Base-by-base conservation (phyloP, 306 rosid species). In the Acacia melanoxylon region DNA sequence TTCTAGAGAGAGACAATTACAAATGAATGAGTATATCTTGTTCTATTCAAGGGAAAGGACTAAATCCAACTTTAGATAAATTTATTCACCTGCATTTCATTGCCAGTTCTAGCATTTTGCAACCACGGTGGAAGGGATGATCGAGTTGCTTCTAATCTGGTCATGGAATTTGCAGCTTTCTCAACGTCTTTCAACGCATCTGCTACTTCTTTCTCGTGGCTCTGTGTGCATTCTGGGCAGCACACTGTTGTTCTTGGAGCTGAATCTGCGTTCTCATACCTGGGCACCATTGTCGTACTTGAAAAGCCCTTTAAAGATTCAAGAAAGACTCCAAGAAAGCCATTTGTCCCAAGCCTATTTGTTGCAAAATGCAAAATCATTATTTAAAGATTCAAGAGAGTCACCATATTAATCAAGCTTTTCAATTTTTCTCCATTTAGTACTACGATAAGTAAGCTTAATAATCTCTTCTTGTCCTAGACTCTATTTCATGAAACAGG, bases 121-220 rank as follows among this genome's bases (percentile, higher is more conserved):
- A 96, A 79, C 99, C 99, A 96, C 74, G 76, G 98, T 8, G 99
- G 99, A 46, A 96, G 91, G 20, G 87, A 14, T 0, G 88, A 84
- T 74, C 80, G 81, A 22, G 88, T 62, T 65, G 87, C 84, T 79
- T 92, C 96, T 8, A 87, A 70, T 86, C 87, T 87, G 27, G 74
- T 68, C 27, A 80, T 90, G 33, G 86, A 52, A 75, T 91, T 20
- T 49, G 56, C 88, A 29, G 90, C 79, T 48, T 88, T 91, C 84
- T 86, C 97, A n/a, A 79, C 88, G 63, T 96, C 98, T 78, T 81
- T 88, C 51, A 84, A 80, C 76, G 83, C 68, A 48, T 87, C 90
- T 46, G 87, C 90, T 11, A 92, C 81, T 76, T 93, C 97, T 81
- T 80, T 86, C 74, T 88, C 92, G 4, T 80, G 90, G 76, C 42